Evolutionary conservation across 345 rosid genomes (phyloP), one percentile per base, ranked within the genome.

Genomic region (Limnanthes douglasii): DNA sequence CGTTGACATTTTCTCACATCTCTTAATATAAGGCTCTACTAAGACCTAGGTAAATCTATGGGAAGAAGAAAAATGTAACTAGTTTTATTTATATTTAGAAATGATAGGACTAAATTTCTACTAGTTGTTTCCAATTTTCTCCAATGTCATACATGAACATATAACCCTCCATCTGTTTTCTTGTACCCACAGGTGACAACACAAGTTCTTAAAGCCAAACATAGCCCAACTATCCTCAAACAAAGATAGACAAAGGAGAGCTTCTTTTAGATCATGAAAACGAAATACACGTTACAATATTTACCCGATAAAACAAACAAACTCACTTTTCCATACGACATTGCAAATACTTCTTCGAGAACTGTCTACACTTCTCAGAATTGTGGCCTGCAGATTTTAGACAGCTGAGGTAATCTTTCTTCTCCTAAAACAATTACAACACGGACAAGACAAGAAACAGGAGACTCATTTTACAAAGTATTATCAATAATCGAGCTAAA

Each of bases 281-380:
- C n/a, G n/a, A n/a, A n/a, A n/a, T n/a, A n/a, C n/a, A n/a, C n/a
- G n/a, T n/a, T n/a, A n/a, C n/a, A n/a, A n/a, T n/a, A n/a, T n/a
- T n/a, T n/a, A n/a, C n/a, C n/a, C n/a, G n/a, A 30, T 20, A 15
- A 38, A 17, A 20, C 6, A 3, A 29, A 41, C 5, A 11, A 14
- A 53, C 94, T 72, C 52, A 80, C 95, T 75, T 90, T 39, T 63
- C 92, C 94, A 84, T 90, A 18, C 94, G 95, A 43, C 98, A 90
- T 54, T 80, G 39, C 54, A 84, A 64, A 59, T 90, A 90, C 51
- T 68, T 80, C 48, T 72, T 84, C 1, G 94, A 74, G 37, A 80
- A 78, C 30, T 34, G 49, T 31, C 78, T 69, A 52, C 98, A 90
- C 51, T 48, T 75, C 15, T 84, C 92, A 11, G 95, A 84, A 50